Conservation (phyloP, 1,284 basidiomycete genomes). For the Xanthoconium separans region DNA sequence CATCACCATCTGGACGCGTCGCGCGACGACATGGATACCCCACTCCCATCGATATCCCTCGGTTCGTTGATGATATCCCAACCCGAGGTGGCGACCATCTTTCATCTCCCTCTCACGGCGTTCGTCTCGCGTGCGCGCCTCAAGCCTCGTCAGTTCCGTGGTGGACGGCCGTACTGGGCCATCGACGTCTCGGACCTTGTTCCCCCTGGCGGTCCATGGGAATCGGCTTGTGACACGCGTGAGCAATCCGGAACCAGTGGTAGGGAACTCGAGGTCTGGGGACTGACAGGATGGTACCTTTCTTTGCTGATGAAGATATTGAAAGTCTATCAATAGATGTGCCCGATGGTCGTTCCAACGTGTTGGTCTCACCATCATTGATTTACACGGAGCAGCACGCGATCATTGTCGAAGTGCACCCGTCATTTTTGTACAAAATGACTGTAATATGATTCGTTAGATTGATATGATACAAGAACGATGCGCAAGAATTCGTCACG, state of each 20-base stretch:
- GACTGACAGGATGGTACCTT: slow-evolving; percentile 80
- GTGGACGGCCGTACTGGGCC: slow-evolving; percentile 60
- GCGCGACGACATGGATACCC: slow-evolving; percentile 33
- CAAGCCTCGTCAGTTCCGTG: slow-evolving; percentile 55
- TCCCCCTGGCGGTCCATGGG: slow-evolving; percentile 16
- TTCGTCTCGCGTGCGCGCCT: slow-evolving; percentile 48
- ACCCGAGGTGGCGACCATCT: slow-evolving; percentile 64
- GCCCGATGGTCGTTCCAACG: background rate
- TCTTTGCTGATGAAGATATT: slow-evolving; percentile 44
- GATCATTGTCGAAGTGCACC: background rate
- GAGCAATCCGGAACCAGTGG: slow-evolving; percentile 31
- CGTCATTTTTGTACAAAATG: background rate
- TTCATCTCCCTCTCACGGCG: slow-evolving; percentile 65
- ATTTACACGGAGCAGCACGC: background rate
- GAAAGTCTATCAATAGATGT: slow-evolving; percentile 19
- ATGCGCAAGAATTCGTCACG: slow-evolving; percentile 21
- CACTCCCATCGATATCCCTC: slow-evolving; percentile 62
- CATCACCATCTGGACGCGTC: background rate
- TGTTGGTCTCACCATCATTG: background rate
- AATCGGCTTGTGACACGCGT: slow-evolving; percentile 19
- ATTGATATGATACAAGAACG: slow-evolving; percentile 27
- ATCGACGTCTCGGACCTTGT: slow-evolving; percentile 69
- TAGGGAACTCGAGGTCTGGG: slow-evolving; percentile 69
- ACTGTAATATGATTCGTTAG: slow-evolving; percentile 8
- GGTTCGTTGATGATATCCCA: slow-evolving; percentile 51